Base-by-base conservation (phyloP, 2,329 filamentous ascomycete species). In the Macroventuria anomochaeta region DNA sequence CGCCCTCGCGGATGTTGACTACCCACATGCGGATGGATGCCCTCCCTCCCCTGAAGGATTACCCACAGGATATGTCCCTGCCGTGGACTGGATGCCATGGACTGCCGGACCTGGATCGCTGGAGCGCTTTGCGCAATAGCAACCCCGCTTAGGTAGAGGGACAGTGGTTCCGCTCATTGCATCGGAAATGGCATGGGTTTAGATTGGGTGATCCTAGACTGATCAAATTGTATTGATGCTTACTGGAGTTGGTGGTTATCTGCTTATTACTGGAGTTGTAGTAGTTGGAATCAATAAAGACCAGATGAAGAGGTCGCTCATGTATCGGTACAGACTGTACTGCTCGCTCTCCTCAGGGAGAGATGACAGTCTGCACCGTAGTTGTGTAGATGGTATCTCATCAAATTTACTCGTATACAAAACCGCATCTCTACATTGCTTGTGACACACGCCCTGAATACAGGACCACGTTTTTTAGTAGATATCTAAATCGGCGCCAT, bases 141-240 rank as follows among this genome's bases (percentile, higher is more conserved):
- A 57, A 56, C 47, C 31, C 34, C 8, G 28, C 39, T 29, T 39
- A 59, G 61, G 53, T 47, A 61, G 41, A 58, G 46, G 61, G 61
- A 62, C 62, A 55, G 42, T 31, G 37, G 61, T 64, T 58, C 59
- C 36, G 59, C 63, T 65, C 65, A 65, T 63, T 58, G 61, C 63
- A 66, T 63, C 21, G 56, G 49, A 53, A 58, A 62, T 59, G 59
- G 63, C 62, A 66, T 66, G 63, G 66, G 63, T 59, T 36, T 55
- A 41, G 39, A 53, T 13, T 57, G 58, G 64, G 50, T 57, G 59
- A 62, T 62, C 44, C 55, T 50, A 64, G 57, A 64, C 60, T 64
- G 59, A 63, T 65, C 42, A 58, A 37, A 48, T 53, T 58, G 46
- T 48, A 43, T 49, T 53, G 49, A 55, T 58, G 53, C 58, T 52